Evolutionary conservation across 1,139 yeast species (phyloP).

Genomic region (Kodamaea derodonti): DNA sequence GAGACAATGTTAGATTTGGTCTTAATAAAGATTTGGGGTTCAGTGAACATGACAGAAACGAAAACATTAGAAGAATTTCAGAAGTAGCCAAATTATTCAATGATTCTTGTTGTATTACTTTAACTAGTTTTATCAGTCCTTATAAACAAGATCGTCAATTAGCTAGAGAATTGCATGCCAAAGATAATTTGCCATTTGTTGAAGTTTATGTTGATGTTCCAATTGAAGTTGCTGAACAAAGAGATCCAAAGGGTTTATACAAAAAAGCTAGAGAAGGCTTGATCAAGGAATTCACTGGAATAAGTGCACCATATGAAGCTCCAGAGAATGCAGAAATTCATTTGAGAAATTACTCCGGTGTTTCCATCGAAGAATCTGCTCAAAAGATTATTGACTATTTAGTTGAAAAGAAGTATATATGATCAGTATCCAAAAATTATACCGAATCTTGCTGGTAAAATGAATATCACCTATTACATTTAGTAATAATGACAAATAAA

Average conservation of each 20-base stretch:
- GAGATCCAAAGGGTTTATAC: conserved; percentile 96
- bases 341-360: conserved; percentile 62
- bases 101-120: conserved; percentile 78
- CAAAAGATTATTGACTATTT: conserved; percentile 67
- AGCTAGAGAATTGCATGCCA: conserved; percentile 81
- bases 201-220: conserved; percentile 94
- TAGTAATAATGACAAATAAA: too few relatives aligned
- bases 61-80: conserved; percentile 88
- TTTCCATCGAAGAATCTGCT: conserved; percentile 78
- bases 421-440: too few relatives aligned
- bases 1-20: conserved; percentile 92
- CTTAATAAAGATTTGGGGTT: conserved; percentile 92
- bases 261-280: conserved; percentile 95
- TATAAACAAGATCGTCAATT: conserved; percentile 77
- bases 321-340: conserved; percentile 84
- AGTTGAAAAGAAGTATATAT: conserved; percentile 48
- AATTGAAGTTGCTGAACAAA: conserved; percentile 85
- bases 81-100: conserved; percentile 90
- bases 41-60: conserved; percentile 86
- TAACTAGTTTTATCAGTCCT: conserved; percentile 91
- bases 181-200: conserved; percentile 72
- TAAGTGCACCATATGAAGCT: conserved; percentile 93
- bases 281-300: conserved; percentile 92
- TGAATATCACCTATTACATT: too few relatives aligned
- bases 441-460: too few relatives aligned